Evolutionary conservation across 2,329 filamentous ascomycete species (phyloP).

Genomic region (Venturia oleaginea): DNA sequence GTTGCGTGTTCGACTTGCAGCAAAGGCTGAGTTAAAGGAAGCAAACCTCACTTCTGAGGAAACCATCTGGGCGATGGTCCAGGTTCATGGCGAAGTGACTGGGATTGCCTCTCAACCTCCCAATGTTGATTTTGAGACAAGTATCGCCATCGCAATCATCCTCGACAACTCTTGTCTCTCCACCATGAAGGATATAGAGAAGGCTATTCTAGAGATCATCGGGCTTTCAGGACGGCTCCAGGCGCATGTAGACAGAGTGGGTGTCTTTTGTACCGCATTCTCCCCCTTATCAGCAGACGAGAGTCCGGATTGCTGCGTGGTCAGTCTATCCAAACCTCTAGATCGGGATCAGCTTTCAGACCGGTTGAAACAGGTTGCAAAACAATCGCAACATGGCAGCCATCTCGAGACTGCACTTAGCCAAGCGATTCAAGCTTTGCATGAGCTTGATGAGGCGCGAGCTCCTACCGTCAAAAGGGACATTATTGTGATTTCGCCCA

Average conservation of each 20-base stretch:
- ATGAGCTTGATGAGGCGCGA: not conserved
- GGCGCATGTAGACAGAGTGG: not conserved
- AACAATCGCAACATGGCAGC: constrained; percentile 1
- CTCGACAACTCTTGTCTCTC: constrained; percentile 29
- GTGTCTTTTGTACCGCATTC: constrained; percentile 4
- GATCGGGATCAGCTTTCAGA: not conserved
- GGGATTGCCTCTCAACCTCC: constrained; percentile 17
- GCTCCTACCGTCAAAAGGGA: constrained; percentile 1
- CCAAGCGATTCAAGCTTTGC: constrained; percentile 5
- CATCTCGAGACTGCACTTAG: not conserved
- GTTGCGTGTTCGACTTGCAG: constrained; percentile 9
- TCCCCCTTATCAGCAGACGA: not conserved
- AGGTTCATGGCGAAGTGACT: constrained; percentile 18
- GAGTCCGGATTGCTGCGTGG: not conserved
- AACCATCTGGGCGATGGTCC: constrained; percentile 10
- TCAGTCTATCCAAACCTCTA: constrained; percentile 5
- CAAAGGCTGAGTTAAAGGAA: constrained; percentile 2
- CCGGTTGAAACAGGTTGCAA: not conserved
- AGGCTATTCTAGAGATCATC: constrained; percentile 9
- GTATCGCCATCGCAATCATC: constrained; percentile 27
- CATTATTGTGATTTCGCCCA: constrained; percentile 7
- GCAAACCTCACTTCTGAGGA: constrained; percentile 5
- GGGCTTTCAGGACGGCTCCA: not conserved
- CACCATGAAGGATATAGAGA: constrained; percentile 13
- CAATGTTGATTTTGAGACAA: constrained; percentile 2